Conservation (phyloP, 2,329 filamentous ascomycete genomes). For the Exophiala viscosa region DNA sequence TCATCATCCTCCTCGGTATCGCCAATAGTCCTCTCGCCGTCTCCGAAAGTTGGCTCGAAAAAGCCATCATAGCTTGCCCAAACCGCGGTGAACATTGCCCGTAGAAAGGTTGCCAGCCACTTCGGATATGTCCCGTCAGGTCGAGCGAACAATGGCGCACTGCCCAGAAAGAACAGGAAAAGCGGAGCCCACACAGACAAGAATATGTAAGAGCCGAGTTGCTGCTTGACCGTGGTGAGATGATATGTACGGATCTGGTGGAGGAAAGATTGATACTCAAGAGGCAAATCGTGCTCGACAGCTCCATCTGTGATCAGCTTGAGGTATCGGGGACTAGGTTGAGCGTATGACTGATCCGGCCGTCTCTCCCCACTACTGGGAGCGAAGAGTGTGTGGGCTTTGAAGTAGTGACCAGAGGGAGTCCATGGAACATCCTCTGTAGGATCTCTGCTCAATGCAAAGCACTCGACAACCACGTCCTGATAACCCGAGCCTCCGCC, state of each 20-base stretch:
- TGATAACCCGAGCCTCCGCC: slow-evolving; percentile 81
- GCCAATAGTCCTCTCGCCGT: slow-evolving; percentile 68
- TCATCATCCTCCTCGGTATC: slow-evolving; percentile 15
- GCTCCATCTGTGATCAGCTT: slow-evolving; percentile 76
- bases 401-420: slow-evolving; percentile 58
- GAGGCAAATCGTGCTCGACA: slow-evolving; percentile 72
- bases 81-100: slow-evolving; percentile 52
- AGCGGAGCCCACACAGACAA: slow-evolving; percentile 57
- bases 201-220: slow-evolving; percentile 62
- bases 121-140: slow-evolving; percentile 63
- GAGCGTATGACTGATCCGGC: slow-evolving; percentile 65
- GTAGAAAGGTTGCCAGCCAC: slow-evolving; percentile 59
- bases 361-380: slow-evolving; percentile 50
- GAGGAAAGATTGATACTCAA: slow-evolving; percentile 73
- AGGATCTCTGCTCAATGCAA: slow-evolving; percentile 58
- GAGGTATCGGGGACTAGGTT: slow-evolving; percentile 79
- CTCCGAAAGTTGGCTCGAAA: slow-evolving; percentile 69
- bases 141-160: slow-evolving; percentile 53
- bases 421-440: slow-evolving; percentile 59
- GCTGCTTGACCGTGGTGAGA: slow-evolving; percentile 64
- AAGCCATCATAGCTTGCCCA: slow-evolving; percentile 64
- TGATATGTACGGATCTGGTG: slow-evolving; percentile 65
- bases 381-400: slow-evolving; percentile 79
- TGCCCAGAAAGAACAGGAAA: slow-evolving; percentile 52
- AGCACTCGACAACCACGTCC: slow-evolving; percentile 76